These are phyloP conservation scores for Hypoxylon sp. DNA, from an alignment of 2,329 filamentous ascomycete species.

Conservation along the genomic window DNA sequence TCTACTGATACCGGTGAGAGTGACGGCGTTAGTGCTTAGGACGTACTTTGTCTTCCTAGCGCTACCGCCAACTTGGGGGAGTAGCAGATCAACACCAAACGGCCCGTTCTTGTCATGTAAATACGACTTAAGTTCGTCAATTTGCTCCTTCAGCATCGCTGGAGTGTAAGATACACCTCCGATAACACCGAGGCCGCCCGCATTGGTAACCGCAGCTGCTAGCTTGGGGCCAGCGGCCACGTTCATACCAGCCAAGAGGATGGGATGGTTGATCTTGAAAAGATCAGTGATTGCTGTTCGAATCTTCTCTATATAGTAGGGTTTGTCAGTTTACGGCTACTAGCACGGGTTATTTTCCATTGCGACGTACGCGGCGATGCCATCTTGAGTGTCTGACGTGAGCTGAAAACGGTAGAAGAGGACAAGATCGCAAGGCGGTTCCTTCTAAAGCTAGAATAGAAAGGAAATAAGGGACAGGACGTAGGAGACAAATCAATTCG, in stretches of 20 bases:
- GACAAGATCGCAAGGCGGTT: not conserved
- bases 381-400: slow-evolving; percentile 49
- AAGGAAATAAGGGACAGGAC: slow-evolving; percentile 12
- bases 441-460: slow-evolving; percentile 1
- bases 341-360: slow-evolving; percentile 6
- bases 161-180: slow-evolving; percentile 96
- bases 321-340: slow-evolving; percentile 42
- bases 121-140: slow-evolving; percentile 92
- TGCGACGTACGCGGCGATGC: slow-evolving; percentile 53
- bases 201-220: slow-evolving; percentile 96
- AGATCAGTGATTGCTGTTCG: slow-evolving; percentile 95
- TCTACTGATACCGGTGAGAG: not conserved
- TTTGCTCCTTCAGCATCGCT: slow-evolving; percentile 96
- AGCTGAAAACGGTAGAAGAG: not conserved
- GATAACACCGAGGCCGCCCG: slow-evolving; percentile 95
- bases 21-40: slow-evolving; percentile 21
- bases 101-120: slow-evolving; percentile 92
- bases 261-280: slow-evolving; percentile 96
- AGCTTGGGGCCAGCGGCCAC: slow-evolving; percentile 97
- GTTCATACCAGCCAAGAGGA: slow-evolving; percentile 98
- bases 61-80: slow-evolving; percentile 94
- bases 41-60: slow-evolving; percentile 91
- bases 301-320: slow-evolving; percentile 77
- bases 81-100: slow-evolving; percentile 93
- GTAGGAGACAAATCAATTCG: slow-evolving; percentile 11